phyloP scores from a whole-genome alignment of 257 asterid genomes.

The Nemophila menziesii region DNA sequence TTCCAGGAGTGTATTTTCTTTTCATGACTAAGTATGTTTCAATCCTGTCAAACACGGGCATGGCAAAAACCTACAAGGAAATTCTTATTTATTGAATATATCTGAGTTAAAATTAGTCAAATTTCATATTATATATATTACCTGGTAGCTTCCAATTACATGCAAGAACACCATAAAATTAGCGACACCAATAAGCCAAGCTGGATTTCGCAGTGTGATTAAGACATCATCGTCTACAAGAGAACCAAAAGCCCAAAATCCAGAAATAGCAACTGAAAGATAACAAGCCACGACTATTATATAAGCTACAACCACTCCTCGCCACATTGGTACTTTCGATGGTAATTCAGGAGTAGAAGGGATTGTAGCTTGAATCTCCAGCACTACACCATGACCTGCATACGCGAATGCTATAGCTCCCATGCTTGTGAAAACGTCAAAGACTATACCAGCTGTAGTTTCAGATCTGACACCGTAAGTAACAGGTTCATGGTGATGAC shows the following conservation, averaged over 20 bases:
- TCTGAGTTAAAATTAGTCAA: background rate
- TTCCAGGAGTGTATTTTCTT: conserved; percentile 20
- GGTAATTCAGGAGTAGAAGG: conserved; percentile 33
- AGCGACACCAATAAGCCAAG: conserved; percentile 27
- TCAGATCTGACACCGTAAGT: conserved; percentile 13
- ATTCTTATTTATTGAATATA: background rate
- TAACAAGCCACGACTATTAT: conserved; percentile 30
- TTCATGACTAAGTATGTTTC: conserved; percentile 19
- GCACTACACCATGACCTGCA: conserved; percentile 31
- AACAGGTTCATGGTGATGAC: background rate
- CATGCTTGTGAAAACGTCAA: conserved; percentile 25
- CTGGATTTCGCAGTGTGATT: conserved; percentile 25
- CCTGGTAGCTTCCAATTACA: conserved; percentile 46
- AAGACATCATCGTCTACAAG: conserved; percentile 27
- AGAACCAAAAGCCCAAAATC: conserved; percentile 37
- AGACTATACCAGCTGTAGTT: conserved; percentile 11
- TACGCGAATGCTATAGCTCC: conserved; percentile 30
- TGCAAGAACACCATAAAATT: conserved; percentile 38
- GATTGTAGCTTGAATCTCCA: conserved; percentile 42
- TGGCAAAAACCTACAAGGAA: conserved; percentile 31
- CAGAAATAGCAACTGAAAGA: conserved; percentile 30
- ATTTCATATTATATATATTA: background rate
- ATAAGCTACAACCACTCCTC: conserved; percentile 30
- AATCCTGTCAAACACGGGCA: conserved; percentile 41
- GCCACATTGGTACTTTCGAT: conserved; percentile 30